Evolutionary conservation across 75 land plant genomes (phyloP).

Genomic region (Isoetes taiwanensis): DNA sequence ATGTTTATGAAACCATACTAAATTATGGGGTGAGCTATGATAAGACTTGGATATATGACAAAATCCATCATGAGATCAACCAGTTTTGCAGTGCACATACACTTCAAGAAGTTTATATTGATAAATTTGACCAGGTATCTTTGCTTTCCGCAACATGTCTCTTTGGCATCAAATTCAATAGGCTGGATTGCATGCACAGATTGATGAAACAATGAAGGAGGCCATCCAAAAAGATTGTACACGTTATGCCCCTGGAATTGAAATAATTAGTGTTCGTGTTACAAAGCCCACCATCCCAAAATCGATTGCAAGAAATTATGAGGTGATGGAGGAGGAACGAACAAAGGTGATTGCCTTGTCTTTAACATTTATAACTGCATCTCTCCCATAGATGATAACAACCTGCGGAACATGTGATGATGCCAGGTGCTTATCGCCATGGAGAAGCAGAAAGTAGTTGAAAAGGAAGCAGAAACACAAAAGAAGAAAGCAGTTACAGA

Average conservation of each 20-base stretch:
- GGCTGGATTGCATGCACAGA: no score
- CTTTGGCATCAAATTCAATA: no score
- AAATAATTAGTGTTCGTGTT: conserved; percentile 85
- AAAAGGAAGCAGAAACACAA: conserved; percentile 88
- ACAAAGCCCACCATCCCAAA: conserved; percentile 86
- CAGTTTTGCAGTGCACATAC: conserved; percentile 88
- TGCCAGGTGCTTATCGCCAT: conserved; percentile 79
- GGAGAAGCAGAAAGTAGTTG: conserved; percentile 83
- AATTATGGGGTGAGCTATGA: conserved; percentile 91
- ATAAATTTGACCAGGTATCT: conserved; percentile 86
- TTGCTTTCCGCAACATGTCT: not conserved
- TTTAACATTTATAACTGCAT: no score
- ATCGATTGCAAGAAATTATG: conserved; percentile 77
- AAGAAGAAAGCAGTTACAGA: conserved; percentile 85
- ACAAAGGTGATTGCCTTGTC: conserved; percentile 59
- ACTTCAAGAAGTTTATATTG: conserved; percentile 95
- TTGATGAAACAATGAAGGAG: conserved; percentile 95
- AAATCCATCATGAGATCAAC: conserved; percentile 97
- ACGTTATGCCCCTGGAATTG: conserved; percentile 94
- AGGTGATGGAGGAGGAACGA: conserved; percentile 94
- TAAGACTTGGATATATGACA: conserved; percentile 97
- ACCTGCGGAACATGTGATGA: no score
- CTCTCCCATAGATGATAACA: no score
- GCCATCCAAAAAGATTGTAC: conserved; percentile 93
- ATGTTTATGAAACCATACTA: conserved; percentile 76